These are phyloP conservation scores for Plenodomus lindquistii DNA, from an alignment of 2,329 filamentous ascomycete genomes.

Conservation along the genomic window DNA sequence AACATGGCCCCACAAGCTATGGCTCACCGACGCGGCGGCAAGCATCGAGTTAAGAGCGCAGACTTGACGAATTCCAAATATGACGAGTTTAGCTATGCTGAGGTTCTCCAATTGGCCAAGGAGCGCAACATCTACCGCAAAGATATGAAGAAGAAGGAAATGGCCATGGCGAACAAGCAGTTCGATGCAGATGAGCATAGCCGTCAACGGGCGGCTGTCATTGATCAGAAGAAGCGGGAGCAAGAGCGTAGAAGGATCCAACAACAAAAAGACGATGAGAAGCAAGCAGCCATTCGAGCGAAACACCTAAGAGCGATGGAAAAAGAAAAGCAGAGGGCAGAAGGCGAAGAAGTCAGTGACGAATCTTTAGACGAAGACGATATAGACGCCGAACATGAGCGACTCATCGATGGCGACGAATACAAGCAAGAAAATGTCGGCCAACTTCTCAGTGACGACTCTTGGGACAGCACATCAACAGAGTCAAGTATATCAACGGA, in stretches of 20 bases:
- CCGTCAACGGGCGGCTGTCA: slow-evolving; percentile 11
- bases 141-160: slow-evolving; percentile 36
- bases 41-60: slow-evolving; percentile 31
- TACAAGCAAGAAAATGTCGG: slow-evolving; percentile 5
- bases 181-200: slow-evolving; percentile 15
- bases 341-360: slow-evolving; percentile 23
- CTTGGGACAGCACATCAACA: slow-evolving; percentile 23
- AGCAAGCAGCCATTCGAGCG: slow-evolving; percentile 3
- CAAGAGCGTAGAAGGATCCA: slow-evolving; percentile 13
- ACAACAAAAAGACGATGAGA: slow-evolving; percentile 7
- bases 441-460: slow-evolving; percentile 21
- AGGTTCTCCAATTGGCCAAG: slow-evolving; percentile 22
- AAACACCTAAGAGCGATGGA: slow-evolving; percentile 12
- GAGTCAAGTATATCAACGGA: slow-evolving; percentile 5
- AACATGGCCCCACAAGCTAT: slow-evolving; percentile 17
- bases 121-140: slow-evolving; percentile 29
- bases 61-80: slow-evolving; percentile 35
- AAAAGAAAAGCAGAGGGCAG: slow-evolving; percentile 7
- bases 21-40: slow-evolving; percentile 33
- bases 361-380: slow-evolving; percentile 5
- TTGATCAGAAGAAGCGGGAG: slow-evolving; percentile 12
- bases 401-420: slow-evolving; percentile 1
- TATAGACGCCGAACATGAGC: background rate
- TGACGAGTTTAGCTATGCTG: slow-evolving; percentile 28
- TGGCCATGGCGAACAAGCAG: slow-evolving; percentile 27